Evolutionary conservation across 352 stramenopile genomes (phyloP), one percentile per base, ranked within the genome.

Genomic region (Pythium biforme): DNA sequence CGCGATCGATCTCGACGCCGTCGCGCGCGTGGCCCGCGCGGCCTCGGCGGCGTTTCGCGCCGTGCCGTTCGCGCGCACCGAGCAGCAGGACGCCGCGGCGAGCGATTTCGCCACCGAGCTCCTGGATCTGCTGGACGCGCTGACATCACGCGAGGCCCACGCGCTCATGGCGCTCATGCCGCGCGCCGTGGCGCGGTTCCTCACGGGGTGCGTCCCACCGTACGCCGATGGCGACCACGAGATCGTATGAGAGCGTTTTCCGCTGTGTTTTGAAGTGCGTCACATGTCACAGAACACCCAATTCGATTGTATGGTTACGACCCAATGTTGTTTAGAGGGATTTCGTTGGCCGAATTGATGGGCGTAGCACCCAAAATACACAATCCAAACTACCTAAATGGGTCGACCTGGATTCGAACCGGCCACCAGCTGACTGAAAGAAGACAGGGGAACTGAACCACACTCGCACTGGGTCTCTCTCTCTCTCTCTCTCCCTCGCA

Each of bases 81-180:
- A 73, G 17, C 79, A 86, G 41, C 83, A 86, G 46, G 70, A 61
- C 10, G 77, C 74, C n/a, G 69, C 85, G 26, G 83, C 81, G 4
- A 47, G 68, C 7, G 83, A 92, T 53, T 81, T 92, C 40, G 67
- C 86, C 20, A 50, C 52, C 0, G 83, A 92, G 55, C 66, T 92
- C 26, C 68, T 39, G 0, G 55, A 69, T 41, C 25, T 69, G 31
- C 40, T 69, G 9, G 47, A 53, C 23, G 41, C 33, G 14, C 22
- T 69, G 2, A 43, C 62, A 15, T 37, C 37, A 12, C 27, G 29
- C 11, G 62, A 69, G 40, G 62, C 55, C 10, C 50, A 56, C 34
- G 55, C 62, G 10, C 23, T 69, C 8, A 27, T 23, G 6, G 41
- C 39, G 20, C 40, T 64, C 7, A 59, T 59, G 39, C 62, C 62